Base-by-base conservation (phyloP, 73 alveolate species). In the Paraurostyla sp. region DNA sequence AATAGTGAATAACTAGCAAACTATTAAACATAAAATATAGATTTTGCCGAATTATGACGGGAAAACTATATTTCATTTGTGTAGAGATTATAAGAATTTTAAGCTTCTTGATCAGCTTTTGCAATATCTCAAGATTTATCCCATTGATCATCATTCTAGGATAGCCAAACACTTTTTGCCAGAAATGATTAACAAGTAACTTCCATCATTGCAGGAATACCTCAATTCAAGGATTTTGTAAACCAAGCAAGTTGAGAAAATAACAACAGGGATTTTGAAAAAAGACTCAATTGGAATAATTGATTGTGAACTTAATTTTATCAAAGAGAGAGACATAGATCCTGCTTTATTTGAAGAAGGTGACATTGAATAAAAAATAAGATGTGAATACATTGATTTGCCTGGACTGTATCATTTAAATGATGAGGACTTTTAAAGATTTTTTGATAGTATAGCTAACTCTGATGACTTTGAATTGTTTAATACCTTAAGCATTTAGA, bases 111-210 rank as follows among this genome's bases (percentile, higher is more conserved):
- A 78, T 33, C 11, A 51, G 59, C 9, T 78, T 3, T 59, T 78
- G 4, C n/a, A 54, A 43, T 78, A 78, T 35, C 45, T 78, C 41
- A 78, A 54, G n/a, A 4, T 9, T 23, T 78, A 54, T 32, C 42
- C 40, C 16, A 13, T 78, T 20, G 89, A 78, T 32, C 89, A 78
- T 42, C 89, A 78, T 54, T 78, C 89, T 9, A 23, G 89, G 33
- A 62, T 43, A 20, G 52, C 52, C n/a, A 51, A 78, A 36, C 62
- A 78, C 32, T 27, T 50, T 3, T n/a, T 51, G 9, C 80, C 76
- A 29, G 32, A 6, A 46, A 32, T 78, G 15, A 54, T 78, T n/a
- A 4, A 78, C 45, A 13, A 78, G 32, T 33, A 78, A 0, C 52
- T 78, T 0, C 89, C 76, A 16, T 33, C 23, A 6, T 54, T 78